These are phyloP conservation scores for Trichoderma virens DNA, from an alignment of 495 filamentous ascomycete genomes.

Conservation along the genomic window DNA sequence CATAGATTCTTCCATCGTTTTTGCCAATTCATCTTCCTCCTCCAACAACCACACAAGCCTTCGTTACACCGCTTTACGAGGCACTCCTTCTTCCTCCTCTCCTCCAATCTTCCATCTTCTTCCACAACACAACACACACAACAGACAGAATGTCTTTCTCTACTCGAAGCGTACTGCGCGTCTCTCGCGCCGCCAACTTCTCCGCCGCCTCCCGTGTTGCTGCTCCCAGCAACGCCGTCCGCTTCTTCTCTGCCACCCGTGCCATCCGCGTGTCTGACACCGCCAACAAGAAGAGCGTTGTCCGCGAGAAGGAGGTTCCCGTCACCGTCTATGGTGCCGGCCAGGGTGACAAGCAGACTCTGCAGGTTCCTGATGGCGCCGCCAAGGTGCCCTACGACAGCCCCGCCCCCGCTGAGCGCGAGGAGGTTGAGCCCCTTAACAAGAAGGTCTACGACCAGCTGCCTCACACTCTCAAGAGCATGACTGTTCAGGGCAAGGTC, in stretches of 20 bases:
- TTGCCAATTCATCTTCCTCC: not conserved
- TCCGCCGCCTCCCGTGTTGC: slow-evolving; percentile 22
- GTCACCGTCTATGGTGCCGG: slow-evolving; percentile 40
- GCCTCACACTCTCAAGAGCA: slow-evolving; percentile 54
- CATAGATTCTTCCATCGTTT: not conserved
- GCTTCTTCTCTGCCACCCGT: slow-evolving; percentile 32
- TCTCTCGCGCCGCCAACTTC: slow-evolving; percentile 24
- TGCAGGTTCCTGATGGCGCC: slow-evolving; percentile 73
- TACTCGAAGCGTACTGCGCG: slow-evolving; percentile 27
- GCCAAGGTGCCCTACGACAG: slow-evolving; percentile 29
- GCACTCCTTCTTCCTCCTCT: not conserved
- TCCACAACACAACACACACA: slow-evolving; percentile 12
- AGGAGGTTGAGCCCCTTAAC: slow-evolving; percentile 32
- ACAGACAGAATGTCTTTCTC: slow-evolving; percentile 30
- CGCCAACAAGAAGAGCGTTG: slow-evolving; percentile 28
- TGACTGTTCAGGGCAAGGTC: slow-evolving; percentile 58
- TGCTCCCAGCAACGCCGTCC: slow-evolving; percentile 17
- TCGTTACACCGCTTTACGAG: not conserved
- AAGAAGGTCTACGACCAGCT: slow-evolving; percentile 37
- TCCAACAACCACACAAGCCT: not conserved
- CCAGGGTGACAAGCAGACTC: slow-evolving; percentile 48
- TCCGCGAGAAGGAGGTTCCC: slow-evolving; percentile 43
- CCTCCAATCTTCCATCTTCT: slow-evolving; percentile 3
- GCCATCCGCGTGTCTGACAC: slow-evolving; percentile 29
- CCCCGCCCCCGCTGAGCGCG: slow-evolving; percentile 27